Percentiles rank a stretch among this genome's conserved stretches.
phyloP scores from a whole-genome alignment of 495 filamentous ascomycete species.

The Aspergillus saccharolyticus region DNA sequence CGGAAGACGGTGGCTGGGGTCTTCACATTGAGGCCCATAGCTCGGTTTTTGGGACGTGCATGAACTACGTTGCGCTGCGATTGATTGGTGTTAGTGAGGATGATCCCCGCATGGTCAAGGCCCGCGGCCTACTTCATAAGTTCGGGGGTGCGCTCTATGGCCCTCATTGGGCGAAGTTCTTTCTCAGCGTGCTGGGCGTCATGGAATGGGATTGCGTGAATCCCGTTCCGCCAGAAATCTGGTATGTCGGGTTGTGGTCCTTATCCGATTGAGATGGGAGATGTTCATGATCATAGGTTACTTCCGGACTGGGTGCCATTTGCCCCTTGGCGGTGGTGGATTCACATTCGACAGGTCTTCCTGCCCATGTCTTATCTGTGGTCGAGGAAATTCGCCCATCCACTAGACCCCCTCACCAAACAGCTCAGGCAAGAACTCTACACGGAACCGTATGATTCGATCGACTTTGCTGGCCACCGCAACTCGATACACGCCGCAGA shows the following conservation, averaged over 20 bases:
- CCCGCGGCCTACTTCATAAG: constrained; percentile 73
- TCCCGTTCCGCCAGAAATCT: constrained; percentile 86
- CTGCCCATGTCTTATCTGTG: constrained; percentile 88
- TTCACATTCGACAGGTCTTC: constrained; percentile 92
- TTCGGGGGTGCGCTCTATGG: constrained; percentile 80
- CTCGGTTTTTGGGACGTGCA: constrained; percentile 79
- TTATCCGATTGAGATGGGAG: neutral
- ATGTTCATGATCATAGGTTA: constrained; percentile 44
- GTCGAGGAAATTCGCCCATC: constrained; percentile 69
- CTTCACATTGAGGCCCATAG: constrained; percentile 95
- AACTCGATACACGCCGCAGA: constrained; percentile 77
- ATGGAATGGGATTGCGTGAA: constrained; percentile 90
- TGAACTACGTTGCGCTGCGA: constrained; percentile 85
- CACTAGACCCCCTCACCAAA: constrained; percentile 63
- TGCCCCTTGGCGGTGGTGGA: constrained; percentile 97
- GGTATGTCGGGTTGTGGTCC: constrained; percentile 42
- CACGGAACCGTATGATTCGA: constrained; percentile 68
- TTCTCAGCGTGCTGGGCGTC: constrained; percentile 78
- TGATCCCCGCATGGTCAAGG: constrained; percentile 80
- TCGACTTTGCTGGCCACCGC: constrained; percentile 70
- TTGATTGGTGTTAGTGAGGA: constrained; percentile 86
- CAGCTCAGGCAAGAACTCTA: constrained; percentile 81
- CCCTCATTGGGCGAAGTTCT: constrained; percentile 95
- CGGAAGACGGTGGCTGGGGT: constrained; percentile 92
- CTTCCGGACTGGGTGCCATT: constrained; percentile 94